Evolutionary conservation across 495 filamentous ascomycete species (phyloP).

Genomic region (Glarea lozoyensis): DNA sequence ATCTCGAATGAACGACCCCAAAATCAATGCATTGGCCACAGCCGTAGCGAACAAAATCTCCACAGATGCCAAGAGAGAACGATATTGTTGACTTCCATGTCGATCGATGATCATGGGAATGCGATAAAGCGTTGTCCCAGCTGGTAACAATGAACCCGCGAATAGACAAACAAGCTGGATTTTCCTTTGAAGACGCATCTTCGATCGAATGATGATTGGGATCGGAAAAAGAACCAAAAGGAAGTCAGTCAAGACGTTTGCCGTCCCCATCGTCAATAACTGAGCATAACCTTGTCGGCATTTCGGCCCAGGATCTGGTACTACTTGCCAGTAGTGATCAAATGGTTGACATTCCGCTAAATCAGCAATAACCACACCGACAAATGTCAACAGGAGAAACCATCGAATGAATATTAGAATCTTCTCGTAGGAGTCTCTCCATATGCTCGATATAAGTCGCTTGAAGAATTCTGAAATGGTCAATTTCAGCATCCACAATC

Average conservation of each 20-base stretch:
- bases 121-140: constrained; percentile 67
- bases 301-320: constrained; percentile 74
- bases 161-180: constrained; percentile 64
- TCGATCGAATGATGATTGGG: constrained; percentile 67
- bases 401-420: constrained; percentile 61
- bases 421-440: constrained; percentile 53
- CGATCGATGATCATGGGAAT: constrained; percentile 59
- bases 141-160: constrained; percentile 66
- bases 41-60: constrained; percentile 71
- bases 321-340: constrained; percentile 80
- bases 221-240: constrained; percentile 82
- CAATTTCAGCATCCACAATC: constrained; percentile 87
- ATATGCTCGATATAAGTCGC: constrained; percentile 49
- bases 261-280: constrained; percentile 76
- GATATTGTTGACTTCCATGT: constrained; percentile 59
- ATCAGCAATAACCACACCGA: constrained; percentile 70
- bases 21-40: constrained; percentile 67
- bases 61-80: constrained; percentile 68
- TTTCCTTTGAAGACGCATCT: constrained; percentile 59
- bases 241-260: constrained; percentile 82
- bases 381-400: constrained; percentile 66
- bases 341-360: constrained; percentile 83
- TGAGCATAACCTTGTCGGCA: constrained; percentile 82
- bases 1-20: constrained; percentile 76
- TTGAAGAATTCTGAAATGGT: constrained; percentile 87